These are phyloP conservation scores for Hibiscus tridactylites DNA, from an alignment of 345 rosid genomes.

Conservation along the genomic window DNA sequence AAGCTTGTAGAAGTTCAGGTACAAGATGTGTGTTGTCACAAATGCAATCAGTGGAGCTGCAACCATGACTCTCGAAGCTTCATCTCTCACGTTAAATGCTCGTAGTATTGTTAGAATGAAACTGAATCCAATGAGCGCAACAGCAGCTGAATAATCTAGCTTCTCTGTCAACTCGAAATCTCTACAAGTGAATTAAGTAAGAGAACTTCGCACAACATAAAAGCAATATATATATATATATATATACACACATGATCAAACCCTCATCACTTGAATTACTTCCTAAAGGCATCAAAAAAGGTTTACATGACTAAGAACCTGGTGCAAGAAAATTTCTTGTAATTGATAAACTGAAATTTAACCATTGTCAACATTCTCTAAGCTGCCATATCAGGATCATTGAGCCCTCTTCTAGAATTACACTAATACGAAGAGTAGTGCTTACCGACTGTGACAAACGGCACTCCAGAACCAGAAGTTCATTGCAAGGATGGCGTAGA, in stretches of 20 bases:
- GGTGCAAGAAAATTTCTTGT: background rate
- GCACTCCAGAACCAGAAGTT: conserved; percentile 83
- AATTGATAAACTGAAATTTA: background rate
- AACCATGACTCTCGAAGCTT: conserved; percentile 78
- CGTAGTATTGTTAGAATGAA: conserved; percentile 57
- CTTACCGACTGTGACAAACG: conserved; percentile 77
- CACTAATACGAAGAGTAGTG: conserved; percentile 3
- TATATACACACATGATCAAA: background rate
- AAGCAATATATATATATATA: too few relatives aligned
- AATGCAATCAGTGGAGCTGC: conserved; percentile 73
- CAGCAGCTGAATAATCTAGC: conserved; percentile 76
- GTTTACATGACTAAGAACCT: background rate
- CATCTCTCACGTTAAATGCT: conserved; percentile 55
- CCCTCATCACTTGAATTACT: background rate
- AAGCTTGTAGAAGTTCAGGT: conserved; percentile 63
- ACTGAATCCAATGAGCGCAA: conserved; percentile 49
- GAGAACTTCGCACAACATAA: too few relatives aligned
- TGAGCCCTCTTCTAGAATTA: background rate
- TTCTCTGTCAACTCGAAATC: conserved; percentile 75
- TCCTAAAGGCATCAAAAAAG: background rate
- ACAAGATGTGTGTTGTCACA: conserved; percentile 71
- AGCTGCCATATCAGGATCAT: background rate
- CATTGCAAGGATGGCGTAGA: conserved; percentile 61
- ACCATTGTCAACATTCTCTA: background rate
- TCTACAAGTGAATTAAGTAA: conserved; percentile 23